phyloP scores from a whole-genome alignment of 2,329 filamentous ascomycete species.

The Purpureocillium lavendulum region DNA sequence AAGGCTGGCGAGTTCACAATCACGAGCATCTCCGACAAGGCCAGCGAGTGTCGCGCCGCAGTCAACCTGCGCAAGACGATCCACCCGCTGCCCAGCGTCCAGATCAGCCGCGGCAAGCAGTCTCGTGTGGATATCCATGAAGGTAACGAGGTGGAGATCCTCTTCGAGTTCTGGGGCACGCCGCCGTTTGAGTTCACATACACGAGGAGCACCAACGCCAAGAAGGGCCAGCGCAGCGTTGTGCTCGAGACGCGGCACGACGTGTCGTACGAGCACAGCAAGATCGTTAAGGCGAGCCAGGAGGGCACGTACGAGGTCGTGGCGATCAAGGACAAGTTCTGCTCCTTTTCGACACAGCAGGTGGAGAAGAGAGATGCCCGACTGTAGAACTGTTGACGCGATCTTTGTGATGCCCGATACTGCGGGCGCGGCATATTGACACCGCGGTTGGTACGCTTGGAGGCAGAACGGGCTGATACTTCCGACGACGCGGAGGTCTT shows the following conservation, averaged over 20 bases:
- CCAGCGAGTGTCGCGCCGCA: conserved; percentile 76
- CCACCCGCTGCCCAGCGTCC: conserved; percentile 85
- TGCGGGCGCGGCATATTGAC: no score
- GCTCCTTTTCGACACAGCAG: conserved; percentile 72
- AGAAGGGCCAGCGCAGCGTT: conserved; percentile 66
- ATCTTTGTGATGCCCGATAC: no score
- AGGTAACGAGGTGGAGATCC: conserved; percentile 84
- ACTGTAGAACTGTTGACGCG: no score
- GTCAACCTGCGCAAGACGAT: conserved; percentile 76
- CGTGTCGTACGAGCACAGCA: conserved; percentile 69
- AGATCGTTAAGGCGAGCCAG: conserved; percentile 76
- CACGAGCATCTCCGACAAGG: conserved; percentile 77
- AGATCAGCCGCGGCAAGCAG: conserved; percentile 75
- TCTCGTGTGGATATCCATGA: conserved; percentile 90
- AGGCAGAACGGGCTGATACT: no score
- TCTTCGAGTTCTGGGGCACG: conserved; percentile 92
- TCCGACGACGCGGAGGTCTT: conserved; percentile 10
- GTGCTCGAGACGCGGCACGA: conserved; percentile 90
- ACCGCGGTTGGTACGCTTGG: no score
- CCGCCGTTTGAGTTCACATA: conserved; percentile 98
- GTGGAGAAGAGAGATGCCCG: conserved; percentile 35
- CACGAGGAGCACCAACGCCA: conserved; percentile 79
- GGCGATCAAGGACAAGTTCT: conserved; percentile 88
- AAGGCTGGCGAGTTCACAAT: conserved; percentile 83
- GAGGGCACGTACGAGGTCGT: conserved; percentile 98